Evolutionary conservation across 2,329 filamentous ascomycete species (phyloP).

Genomic region (Xylaria sp.): DNA sequence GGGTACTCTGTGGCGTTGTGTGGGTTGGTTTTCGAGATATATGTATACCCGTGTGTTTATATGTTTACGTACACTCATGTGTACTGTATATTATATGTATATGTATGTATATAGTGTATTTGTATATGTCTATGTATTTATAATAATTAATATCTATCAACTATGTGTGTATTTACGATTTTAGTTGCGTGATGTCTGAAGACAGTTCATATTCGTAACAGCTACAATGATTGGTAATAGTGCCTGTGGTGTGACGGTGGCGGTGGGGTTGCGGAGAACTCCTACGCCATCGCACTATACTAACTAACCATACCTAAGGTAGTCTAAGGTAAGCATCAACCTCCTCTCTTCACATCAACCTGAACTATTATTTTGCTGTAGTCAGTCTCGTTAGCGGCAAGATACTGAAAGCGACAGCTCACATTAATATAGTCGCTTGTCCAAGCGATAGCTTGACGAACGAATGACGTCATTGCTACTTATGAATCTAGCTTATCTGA

Average conservation of each 20-base stretch:
- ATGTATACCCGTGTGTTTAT: conserved; percentile 35
- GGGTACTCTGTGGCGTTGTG: conserved; percentile 31
- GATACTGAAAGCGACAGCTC: background rate
- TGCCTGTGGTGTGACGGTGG: conserved; percentile 12
- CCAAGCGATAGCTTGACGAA: background rate
- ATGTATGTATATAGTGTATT: conserved; percentile 33
- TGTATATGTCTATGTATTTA: conserved; percentile 33
- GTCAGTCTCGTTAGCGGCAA: background rate
- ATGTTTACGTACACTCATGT: conserved; percentile 33
- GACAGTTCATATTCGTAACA: background rate
- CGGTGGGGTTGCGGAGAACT: conserved; percentile 15
- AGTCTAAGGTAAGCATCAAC: background rate
- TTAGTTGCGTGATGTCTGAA: background rate
- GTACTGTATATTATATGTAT: conserved; percentile 35
- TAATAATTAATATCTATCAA: conserved; percentile 5
- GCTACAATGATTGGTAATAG: background rate
- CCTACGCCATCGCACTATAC: background rate
- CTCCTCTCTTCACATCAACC: background rate
- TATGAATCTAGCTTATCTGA: background rate
- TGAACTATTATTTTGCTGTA: background rate
- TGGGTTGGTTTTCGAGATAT: conserved; percentile 31
- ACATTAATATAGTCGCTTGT: background rate
- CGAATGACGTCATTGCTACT: conserved; percentile 23
- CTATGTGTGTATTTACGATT: conserved; percentile 1
- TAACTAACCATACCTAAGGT: background rate